phyloP scores from a whole-genome alignment of 2,329 filamentous ascomycete genomes.

The Salinomyces thailandicus region DNA sequence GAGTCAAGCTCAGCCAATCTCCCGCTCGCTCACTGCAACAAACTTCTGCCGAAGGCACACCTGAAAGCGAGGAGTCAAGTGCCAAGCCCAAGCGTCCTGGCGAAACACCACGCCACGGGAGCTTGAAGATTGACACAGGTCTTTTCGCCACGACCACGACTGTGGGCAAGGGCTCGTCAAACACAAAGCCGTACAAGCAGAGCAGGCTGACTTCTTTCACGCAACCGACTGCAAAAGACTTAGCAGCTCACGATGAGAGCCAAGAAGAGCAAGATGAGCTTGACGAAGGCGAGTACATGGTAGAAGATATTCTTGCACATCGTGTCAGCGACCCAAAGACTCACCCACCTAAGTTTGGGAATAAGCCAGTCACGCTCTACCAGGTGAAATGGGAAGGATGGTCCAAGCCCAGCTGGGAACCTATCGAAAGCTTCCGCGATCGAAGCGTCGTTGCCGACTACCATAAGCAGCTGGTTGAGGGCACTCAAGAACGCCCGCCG shows the following conservation, averaged over 20 bases:
- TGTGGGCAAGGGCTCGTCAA: too few relatives aligned
- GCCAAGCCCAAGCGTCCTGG: too few relatives aligned
- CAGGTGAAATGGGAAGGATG: constrained; percentile 26
- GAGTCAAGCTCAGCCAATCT: constrained; percentile 7
- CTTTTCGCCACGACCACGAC: too few relatives aligned
- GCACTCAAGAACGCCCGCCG: too few relatives aligned
- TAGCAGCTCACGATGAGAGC: neutral
- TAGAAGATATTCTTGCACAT: constrained; percentile 23
- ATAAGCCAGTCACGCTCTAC: constrained; percentile 22
- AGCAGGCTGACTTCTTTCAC: constrained; percentile 5
- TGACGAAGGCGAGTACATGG: constrained; percentile 17
- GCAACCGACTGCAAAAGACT: neutral
- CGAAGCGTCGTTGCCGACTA: constrained; percentile 19
- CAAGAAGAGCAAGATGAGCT: constrained; percentile 6
- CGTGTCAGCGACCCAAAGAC: constrained; percentile 21
- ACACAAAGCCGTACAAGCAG: constrained; percentile 1
- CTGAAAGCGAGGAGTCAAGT: too few relatives aligned
- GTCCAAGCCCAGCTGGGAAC: constrained; percentile 25
- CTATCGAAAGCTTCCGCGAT: constrained; percentile 22
- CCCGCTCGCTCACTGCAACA: too few relatives aligned
- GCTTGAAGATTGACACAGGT: too few relatives aligned
- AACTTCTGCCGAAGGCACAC: too few relatives aligned
- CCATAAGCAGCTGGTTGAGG: too few relatives aligned
- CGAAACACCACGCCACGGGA: too few relatives aligned
- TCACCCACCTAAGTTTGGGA: constrained; percentile 17